Evolutionary conservation across 2,329 filamentous ascomycete genomes (phyloP).

Genomic region (Rhynchosporium graminicola): DNA sequence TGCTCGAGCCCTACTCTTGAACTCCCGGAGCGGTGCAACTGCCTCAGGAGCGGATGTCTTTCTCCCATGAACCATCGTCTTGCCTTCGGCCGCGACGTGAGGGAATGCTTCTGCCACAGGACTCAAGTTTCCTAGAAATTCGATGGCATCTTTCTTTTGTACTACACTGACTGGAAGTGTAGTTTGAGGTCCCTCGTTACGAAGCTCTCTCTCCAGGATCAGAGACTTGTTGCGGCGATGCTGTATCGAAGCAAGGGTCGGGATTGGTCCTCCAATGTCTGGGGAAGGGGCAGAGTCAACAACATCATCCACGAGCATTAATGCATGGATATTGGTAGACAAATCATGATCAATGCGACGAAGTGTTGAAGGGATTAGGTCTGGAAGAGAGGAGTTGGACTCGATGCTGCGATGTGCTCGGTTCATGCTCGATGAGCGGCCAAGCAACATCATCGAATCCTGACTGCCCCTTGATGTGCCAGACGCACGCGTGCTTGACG

Average conservation of each 20-base stretch:
- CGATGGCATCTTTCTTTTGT: slow-evolving; percentile 9
- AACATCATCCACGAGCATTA: slow-evolving; percentile 20
- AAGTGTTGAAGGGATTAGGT: slow-evolving; percentile 35
- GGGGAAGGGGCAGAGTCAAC: slow-evolving; percentile 23
- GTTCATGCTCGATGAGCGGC: slow-evolving; percentile 26
- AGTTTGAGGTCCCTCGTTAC: slow-evolving; percentile 25
- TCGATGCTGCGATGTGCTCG: slow-evolving; percentile 34
- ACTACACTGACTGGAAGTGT: slow-evolving; percentile 7
- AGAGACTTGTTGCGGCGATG: slow-evolving; percentile 29
- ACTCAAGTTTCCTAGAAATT: slow-evolving; percentile 28
- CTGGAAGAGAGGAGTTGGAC: slow-evolving; percentile 40
- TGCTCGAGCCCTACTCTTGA: slow-evolving; percentile 33
- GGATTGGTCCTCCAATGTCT: slow-evolving; percentile 18
- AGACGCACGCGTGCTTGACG: slow-evolving; percentile 36
- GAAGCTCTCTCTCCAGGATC: slow-evolving; percentile 22
- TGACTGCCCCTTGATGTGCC: slow-evolving; percentile 35
- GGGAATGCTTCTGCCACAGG: slow-evolving; percentile 35
- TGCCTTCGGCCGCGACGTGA: slow-evolving; percentile 3
- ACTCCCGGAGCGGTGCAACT: slow-evolving; percentile 27
- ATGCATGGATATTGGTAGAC: slow-evolving; percentile 16
- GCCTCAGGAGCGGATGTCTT: slow-evolving; percentile 36
- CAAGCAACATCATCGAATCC: slow-evolving; percentile 35
- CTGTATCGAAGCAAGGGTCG: slow-evolving; percentile 17
- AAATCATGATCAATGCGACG: slow-evolving; percentile 28
- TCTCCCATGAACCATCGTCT: slow-evolving; percentile 31